Evolutionary conservation across 495 filamentous ascomycete genomes (phyloP).

Genomic region (Rhypophila decipiens): DNA sequence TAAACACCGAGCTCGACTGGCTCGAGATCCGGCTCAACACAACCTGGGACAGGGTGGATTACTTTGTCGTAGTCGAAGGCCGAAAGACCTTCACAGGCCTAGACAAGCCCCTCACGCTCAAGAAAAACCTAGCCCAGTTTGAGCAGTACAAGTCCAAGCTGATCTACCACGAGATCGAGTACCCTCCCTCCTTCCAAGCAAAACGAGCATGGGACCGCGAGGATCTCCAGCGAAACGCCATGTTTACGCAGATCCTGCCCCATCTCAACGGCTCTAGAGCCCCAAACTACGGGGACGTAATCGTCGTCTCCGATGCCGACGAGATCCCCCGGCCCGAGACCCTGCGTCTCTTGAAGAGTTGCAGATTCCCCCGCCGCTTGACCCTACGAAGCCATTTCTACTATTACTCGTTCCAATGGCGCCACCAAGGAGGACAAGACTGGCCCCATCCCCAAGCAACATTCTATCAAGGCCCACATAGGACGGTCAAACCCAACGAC

Average conservation of each 20-base stretch:
- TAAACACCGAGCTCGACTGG: conserved; percentile 52
- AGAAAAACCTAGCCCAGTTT: conserved; percentile 34
- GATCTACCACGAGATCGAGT: conserved; percentile 47
- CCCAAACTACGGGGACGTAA: conserved; percentile 32
- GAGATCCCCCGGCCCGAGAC: conserved; percentile 46
- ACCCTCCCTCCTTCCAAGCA: conserved; percentile 29
- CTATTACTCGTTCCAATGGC: conserved; percentile 53
- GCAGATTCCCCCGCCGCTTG: conserved; percentile 44
- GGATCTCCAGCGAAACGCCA: conserved; percentile 46
- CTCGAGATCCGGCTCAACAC: conserved; percentile 52
- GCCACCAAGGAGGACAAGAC: conserved; percentile 39
- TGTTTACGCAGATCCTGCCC: conserved; percentile 44
- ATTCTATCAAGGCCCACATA: conserved; percentile 36
- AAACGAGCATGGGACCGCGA: conserved; percentile 39
- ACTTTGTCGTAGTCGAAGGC: conserved; percentile 51
- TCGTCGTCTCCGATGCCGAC: conserved; percentile 45
- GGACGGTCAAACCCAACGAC: conserved; percentile 43
- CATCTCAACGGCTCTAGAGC: conserved; percentile 24
- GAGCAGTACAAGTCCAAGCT: conserved; percentile 42
- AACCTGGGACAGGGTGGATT: conserved; percentile 44
- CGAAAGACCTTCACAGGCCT: conserved; percentile 43
- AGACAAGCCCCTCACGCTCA: conserved; percentile 42
- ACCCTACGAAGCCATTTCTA: conserved; percentile 49
- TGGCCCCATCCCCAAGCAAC: conserved; percentile 54
- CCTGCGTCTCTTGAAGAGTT: conserved; percentile 38